Base-by-base conservation (phyloP, 768 basidiomycete genomes). In the Lactifluus pinguis region DNA sequence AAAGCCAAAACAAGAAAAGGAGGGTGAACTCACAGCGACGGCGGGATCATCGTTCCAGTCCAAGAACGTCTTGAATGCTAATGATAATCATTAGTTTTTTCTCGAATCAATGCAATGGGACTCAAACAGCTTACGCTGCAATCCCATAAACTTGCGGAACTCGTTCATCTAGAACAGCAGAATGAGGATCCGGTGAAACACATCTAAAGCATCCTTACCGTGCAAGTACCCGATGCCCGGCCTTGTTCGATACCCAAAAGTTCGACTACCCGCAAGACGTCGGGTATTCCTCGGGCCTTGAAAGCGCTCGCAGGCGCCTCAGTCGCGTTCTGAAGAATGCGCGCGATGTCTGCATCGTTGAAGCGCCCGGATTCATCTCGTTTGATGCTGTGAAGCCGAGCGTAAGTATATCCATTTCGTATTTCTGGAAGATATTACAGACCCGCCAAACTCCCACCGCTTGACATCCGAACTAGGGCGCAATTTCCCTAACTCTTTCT, bases 141-240 rank as follows among this genome's bases (percentile, higher is more conserved):
- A 70, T 13, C 84, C 83, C 52, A 90, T 73, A 71, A 88, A 89
- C 59, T 79, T 76, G 60, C 86, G 62, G 55, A 71, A 68, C 57
- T 68, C 65, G 52, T 68, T 66, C 29, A 68, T 41, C 64, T 66
- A 51, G 19, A 42, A 49, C 49, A 9, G 42, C 25, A 51, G 60
- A 49, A 49, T 36, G 49, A 45, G 17, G 21, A 17, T 30, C 17
- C 9, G 32, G 30, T 55, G 56, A 42, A 29, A 39, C 14, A 25
- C 30, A 11, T 32, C 29, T 25, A 5, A 3, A 29, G 39, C 6
- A 32, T 13, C 70, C 83, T 64, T 66, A 83, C 87, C 15, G 85
- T 86, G 69, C 87, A 90, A n/a, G 76, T 75, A 19, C 84, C 85
- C 87, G 87, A 90, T 19, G 68, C 74, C 62, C 89, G 75, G 32